Percentiles rank a stretch among this genome's conserved stretches.
These are phyloP conservation scores for Candida pseudofarinosa DNA, from an alignment of 805 yeast species.

Conservation along the genomic window DNA sequence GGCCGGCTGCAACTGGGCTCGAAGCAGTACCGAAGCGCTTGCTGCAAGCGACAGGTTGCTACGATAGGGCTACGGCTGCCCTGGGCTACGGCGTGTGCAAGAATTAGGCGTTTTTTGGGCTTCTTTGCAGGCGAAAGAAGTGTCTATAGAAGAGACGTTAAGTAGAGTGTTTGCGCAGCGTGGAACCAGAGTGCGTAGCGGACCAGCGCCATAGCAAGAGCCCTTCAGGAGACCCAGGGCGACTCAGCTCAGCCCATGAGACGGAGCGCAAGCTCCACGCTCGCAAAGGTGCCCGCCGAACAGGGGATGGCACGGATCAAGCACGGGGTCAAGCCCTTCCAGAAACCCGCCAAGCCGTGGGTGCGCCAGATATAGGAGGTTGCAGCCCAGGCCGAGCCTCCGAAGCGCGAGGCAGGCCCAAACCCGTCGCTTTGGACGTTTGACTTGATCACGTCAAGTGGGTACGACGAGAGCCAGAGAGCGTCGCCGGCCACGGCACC, in stretches of 20 bases:
- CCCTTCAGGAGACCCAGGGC: neutral
- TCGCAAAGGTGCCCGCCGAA: constrained; percentile 73
- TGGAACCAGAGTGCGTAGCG: constrained; percentile 8
- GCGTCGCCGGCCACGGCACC: constrained; percentile 72
- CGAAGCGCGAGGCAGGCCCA: constrained; percentile 39
- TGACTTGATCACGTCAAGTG: constrained; percentile 50
- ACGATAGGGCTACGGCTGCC: no score
- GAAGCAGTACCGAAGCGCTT: no score
- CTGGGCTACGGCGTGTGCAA: no score
- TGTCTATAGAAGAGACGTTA: no score
- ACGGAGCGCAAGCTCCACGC: constrained; percentile 65
- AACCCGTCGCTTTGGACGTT: constrained; percentile 52
- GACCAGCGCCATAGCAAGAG: neutral
- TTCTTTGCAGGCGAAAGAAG: no score
- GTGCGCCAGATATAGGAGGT: constrained; percentile 34
- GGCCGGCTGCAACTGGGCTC: no score
- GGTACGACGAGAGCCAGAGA: constrained; percentile 56
- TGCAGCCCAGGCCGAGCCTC: constrained; percentile 35
- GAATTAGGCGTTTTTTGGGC: no score
- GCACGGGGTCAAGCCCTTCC: constrained; percentile 62
- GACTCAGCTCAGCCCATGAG: constrained; percentile 41
- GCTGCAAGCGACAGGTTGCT: no score
- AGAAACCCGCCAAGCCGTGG: constrained; percentile 50
- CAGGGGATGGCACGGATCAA: constrained; percentile 60
- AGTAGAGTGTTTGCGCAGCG: no score